Base-by-base conservation (phyloP, 352 stramenopile species). In the Globisporangium echinulatum region DNA sequence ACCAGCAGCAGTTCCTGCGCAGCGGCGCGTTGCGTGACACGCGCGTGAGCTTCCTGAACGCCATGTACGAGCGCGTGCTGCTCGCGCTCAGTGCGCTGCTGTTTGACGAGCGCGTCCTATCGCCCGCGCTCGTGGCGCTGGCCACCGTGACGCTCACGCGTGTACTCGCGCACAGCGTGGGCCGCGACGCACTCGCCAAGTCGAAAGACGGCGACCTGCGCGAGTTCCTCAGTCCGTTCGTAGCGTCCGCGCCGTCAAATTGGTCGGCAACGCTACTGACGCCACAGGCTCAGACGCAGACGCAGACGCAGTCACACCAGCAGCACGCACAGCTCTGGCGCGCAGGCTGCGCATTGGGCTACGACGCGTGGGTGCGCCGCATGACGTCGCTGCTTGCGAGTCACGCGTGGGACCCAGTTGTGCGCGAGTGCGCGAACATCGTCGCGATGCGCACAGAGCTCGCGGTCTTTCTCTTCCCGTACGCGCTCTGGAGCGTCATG, bases 401-500 rank as follows among this genome's bases (percentile, higher is more conserved):
- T 17, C 44, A 71, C 11, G 76, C 71, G 7, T 49, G 47, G 11
- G 75, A 95, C 63, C 59, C 54, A 7, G 63, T 92, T 8, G 52
- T 95, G n/a, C 65, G 66, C 17, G 66, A 70, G 7, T 93, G 83
- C 40, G 63, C 68, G 1, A 54, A 59, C 3, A 57, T 95, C 17
- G 50, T 68, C 39, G 52, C 61, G 7, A 56, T 82, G 61, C 69
- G 77, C 40, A 57, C 67, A 17, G 79, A 90, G 55, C 69, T 93
- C 49, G 79, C 83, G 7, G 62, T 91, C 15, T 92, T 92, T 49
- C 59, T 92, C 3, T 91, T 96, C 53, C 85, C 86, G 0, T 90
- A 88, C 36, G 69, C 73, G 6, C 43, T 96, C 0, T 83, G 71
- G 63, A 59, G 54, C 13, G 53, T 71, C 25, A 44, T 85, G 9